Percentiles rank a stretch among this genome's conserved stretches.
Evolutionary conservation across 148 eudicot species (phyloP).

Genomic region (Vaccinium corymbosum): DNA sequence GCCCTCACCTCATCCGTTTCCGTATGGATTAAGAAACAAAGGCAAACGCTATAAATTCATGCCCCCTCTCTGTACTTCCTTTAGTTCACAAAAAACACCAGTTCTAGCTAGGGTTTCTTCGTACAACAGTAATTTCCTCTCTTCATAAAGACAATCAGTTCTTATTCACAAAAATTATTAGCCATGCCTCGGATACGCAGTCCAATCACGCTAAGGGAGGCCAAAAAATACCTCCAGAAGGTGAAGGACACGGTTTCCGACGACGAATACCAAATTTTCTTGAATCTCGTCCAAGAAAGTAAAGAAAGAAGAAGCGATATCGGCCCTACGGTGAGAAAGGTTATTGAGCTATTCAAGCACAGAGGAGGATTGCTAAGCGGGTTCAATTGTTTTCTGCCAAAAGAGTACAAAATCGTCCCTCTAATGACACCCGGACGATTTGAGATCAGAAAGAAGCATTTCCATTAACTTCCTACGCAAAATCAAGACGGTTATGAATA

Average conservation of each 20-base stretch:
- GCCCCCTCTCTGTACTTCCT: not conserved
- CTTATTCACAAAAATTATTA: too few species aligned
- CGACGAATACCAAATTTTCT: not conserved
- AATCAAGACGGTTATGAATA: not conserved
- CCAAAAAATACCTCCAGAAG: not conserved
- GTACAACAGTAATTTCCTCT: too few species aligned
- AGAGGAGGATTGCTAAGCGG: not conserved
- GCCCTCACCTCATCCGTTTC: not conserved
- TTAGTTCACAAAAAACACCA: not conserved
- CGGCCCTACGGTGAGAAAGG: not conserved
- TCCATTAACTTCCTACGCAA: not conserved
- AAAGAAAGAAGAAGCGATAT: not conserved
- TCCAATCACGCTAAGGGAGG: not conserved
- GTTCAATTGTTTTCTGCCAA: not conserved
- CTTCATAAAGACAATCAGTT: too few species aligned
- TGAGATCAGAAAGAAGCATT: not conserved
- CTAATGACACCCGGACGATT: not conserved
- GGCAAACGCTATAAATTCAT: not conserved
- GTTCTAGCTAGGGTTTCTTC: too few species aligned
- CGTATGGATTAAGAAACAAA: not conserved
- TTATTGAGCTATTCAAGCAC: too few species aligned
- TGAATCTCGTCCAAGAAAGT: not conserved
- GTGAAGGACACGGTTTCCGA: not conserved
- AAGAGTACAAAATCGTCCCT: not conserved
- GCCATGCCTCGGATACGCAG: not conserved